Evolutionary conservation across 2,329 filamentous ascomycete species (phyloP), one percentile per base, ranked within the genome.

Genomic region (Aspergillus tanneri): DNA sequence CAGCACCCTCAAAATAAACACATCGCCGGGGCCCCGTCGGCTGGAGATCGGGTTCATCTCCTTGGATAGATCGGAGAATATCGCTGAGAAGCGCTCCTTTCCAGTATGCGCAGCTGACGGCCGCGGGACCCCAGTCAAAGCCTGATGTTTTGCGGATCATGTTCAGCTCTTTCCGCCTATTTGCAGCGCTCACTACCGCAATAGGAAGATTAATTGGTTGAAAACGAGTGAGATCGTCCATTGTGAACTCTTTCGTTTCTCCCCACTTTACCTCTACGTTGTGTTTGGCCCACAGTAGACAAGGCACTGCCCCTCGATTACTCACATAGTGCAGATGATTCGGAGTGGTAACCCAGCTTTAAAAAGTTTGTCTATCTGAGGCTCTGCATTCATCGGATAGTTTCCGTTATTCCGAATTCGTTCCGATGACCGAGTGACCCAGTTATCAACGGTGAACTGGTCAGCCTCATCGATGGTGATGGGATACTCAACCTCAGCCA

Each of bases 301-400:
- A 66, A 0, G 78, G 78, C 1, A 81, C 78, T 3, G 74, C 61
- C n/a, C 76, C 77, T 48, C 81, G 78, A 43, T 77, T 81, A 3
- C 78, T 69, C 10, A 80, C 75, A 49, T 78, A 80, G 56, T 79
- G 76, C 1, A 80, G 52, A 45, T 72, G 65, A 42, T 76, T 77
- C 0, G 77, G 76, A 0, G 78, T 80, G 49, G 78, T 76, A 1
- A 79, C 0, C 77, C 77, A 4, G 70, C 72, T 0, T 75, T 66
- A 44, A 72, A 76, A 0, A 81, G 67, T 10, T 59, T 58, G 1
- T 61, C 61, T 1, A 80, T 64, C 0, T 69, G 51, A 0, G 75
- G 61, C 56, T 81, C 78, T 2, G 70, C 74, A 47, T 81, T 81
- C 46, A 81, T 52, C 0, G 77, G 77, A 57, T 80, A 77, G 36